phyloP scores from a whole-genome alignment of 345 rosid species.

The Erysimum cheiranthoides region DNA sequence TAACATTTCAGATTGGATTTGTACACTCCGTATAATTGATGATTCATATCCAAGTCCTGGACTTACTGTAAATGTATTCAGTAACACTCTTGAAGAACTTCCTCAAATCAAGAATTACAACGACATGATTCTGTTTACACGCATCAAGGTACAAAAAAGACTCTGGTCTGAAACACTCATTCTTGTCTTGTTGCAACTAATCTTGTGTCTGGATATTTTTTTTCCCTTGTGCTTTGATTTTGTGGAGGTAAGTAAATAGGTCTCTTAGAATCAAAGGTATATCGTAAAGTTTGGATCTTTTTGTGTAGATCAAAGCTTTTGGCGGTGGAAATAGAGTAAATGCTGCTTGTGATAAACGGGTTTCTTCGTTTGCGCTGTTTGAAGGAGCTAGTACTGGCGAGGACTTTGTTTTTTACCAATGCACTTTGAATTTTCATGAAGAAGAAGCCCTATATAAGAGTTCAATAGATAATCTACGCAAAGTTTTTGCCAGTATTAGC shows the following conservation, averaged over 20 bases:
- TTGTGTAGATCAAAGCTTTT: conserved; percentile 35
- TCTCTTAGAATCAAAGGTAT: background rate
- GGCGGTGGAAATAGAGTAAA: conserved; percentile 42
- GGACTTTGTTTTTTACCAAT: conserved; percentile 63
- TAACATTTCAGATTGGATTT: conserved; percentile 58
- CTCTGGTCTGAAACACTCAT: background rate
- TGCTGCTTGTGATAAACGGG: conserved; percentile 63
- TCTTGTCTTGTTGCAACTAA: background rate
- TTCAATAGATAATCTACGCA: conserved; percentile 52
- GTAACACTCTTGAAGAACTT: conserved; percentile 52
- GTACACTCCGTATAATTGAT: conserved; percentile 60
- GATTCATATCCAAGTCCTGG: conserved; percentile 56
- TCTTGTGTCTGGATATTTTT: too few species aligned
- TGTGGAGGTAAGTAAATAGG: background rate
- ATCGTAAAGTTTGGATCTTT: background rate
- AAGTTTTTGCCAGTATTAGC: conserved; percentile 48
- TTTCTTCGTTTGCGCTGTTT: conserved; percentile 75
- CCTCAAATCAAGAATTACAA: conserved; percentile 58
- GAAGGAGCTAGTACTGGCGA: conserved; percentile 47
- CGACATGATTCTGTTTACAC: conserved; percentile 64
- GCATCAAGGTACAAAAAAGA: conserved; percentile 57
- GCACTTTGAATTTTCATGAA: conserved; percentile 54
- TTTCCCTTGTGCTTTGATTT: background rate
- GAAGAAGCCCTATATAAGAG: conserved; percentile 59
- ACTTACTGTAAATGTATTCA: conserved; percentile 56